These are phyloP conservation scores for Rubia occidens DNA, from an alignment of 305 asterid species.

Conservation along the genomic window DNA sequence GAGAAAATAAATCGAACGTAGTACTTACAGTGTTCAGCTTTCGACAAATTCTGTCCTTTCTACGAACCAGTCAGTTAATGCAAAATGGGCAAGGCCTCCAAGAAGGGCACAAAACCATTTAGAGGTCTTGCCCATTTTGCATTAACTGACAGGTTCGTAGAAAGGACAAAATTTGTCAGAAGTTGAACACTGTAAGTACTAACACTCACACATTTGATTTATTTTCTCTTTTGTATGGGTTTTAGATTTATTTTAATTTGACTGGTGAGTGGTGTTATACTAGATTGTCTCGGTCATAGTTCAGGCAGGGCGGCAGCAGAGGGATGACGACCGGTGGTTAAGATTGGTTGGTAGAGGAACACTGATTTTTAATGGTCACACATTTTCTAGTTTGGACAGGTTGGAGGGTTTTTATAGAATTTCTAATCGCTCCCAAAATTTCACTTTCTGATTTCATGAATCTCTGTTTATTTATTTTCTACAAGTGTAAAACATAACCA, in stretches of 20 bases:
- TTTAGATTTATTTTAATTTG: background rate
- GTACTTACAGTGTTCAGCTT: too few relatives aligned
- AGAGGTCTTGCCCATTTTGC: conserved; percentile 63
- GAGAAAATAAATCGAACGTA: too few relatives aligned
- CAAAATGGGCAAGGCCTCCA: background rate
- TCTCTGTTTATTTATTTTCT: background rate
- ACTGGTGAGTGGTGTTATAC: background rate
- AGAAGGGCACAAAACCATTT: conserved; percentile 73
- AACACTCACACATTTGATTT: background rate
- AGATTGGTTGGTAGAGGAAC: background rate
- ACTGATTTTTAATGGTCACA: background rate
- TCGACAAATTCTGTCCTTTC: too few relatives aligned
- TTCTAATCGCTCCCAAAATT: background rate
- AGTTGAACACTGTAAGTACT: too few relatives aligned
- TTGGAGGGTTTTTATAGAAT: background rate
- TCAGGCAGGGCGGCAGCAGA: background rate
- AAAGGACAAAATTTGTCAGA: background rate
- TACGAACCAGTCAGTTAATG: too few relatives aligned
- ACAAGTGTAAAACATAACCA: background rate
- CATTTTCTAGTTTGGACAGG: background rate
- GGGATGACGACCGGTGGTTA: background rate
- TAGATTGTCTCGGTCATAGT: background rate
- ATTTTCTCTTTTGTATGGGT: background rate
- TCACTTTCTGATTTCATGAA: background rate
- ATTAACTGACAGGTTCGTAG: background rate